A percentile compares a stretch with the other conserved stretches of the same genome.
phyloP scores from a whole-genome alignment of 2,329 filamentous ascomycete genomes.

The Xylaria sp. region DNA sequence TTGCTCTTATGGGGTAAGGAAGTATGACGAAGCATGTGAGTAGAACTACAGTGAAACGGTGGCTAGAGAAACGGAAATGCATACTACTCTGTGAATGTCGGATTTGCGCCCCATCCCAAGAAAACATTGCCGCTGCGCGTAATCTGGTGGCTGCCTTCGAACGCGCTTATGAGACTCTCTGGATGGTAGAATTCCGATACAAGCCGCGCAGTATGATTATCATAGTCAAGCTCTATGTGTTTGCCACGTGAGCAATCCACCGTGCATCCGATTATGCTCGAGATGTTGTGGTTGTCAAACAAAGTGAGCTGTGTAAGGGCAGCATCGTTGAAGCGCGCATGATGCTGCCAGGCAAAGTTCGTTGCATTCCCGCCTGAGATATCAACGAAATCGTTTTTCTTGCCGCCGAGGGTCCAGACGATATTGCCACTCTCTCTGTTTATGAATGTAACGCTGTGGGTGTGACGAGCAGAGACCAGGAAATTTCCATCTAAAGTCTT shows the following conservation, averaged over 20 bases:
- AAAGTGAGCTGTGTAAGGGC: conserved; percentile 32
- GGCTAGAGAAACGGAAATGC: background rate
- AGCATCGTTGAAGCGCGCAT: conserved; percentile 34
- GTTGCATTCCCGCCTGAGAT: conserved; percentile 33
- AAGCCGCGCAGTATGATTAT: conserved; percentile 29
- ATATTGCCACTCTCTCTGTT: conserved; percentile 27
- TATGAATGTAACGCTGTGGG: conserved; percentile 32
- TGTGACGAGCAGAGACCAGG: conserved; percentile 37
- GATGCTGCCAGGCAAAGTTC: conserved; percentile 40
- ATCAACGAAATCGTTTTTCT: conserved; percentile 37
- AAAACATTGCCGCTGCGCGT: conserved; percentile 41
- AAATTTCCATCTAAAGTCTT: conserved; percentile 40
- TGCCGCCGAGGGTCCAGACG: conserved; percentile 39
- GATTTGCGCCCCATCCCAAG: conserved; percentile 51
- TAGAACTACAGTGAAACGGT: too few species aligned
- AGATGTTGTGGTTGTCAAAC: conserved; percentile 57
- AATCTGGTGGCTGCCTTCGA: conserved; percentile 34
- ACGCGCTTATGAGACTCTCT: conserved; percentile 27
- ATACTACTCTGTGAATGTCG: conserved; percentile 51
- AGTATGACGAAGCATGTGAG: background rate
- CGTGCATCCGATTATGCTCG: conserved; percentile 62
- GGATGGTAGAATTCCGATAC: conserved; percentile 38
- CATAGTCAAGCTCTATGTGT: conserved; percentile 35
- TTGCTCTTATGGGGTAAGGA: background rate
- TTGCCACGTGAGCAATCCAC: conserved; percentile 36